phyloP scores from a whole-genome alignment of 495 filamentous ascomycete species.

The Penicillium turbatum region DNA sequence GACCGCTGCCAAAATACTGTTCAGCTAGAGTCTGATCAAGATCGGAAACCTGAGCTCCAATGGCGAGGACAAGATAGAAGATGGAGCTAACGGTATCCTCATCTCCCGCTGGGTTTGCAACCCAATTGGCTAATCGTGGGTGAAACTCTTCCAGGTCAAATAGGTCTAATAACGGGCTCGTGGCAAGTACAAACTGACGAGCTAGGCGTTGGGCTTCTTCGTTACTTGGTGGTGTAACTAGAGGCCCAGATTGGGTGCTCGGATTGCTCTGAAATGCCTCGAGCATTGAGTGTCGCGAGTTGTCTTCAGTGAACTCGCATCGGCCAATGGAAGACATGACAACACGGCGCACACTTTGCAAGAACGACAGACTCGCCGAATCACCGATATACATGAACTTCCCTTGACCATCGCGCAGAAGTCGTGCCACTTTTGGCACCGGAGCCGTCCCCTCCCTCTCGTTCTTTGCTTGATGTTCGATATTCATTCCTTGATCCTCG shows the following conservation, averaged over 20 bases:
- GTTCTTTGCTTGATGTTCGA: constrained; percentile 33
- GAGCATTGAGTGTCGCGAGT: constrained; percentile 62
- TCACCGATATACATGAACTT: constrained; percentile 68
- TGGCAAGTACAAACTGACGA: constrained; percentile 40
- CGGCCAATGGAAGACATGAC: constrained; percentile 61
- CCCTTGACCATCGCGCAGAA: constrained; percentile 51
- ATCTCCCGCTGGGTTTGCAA: constrained; percentile 39
- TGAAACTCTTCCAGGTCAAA: constrained; percentile 37
- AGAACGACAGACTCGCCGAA: constrained; percentile 65
- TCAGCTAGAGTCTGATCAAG: constrained; percentile 41
- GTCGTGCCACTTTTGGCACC: constrained; percentile 45
- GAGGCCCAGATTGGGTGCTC: constrained; percentile 25
- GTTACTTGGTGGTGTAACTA: constrained; percentile 30
- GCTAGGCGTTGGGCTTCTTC: constrained; percentile 37
- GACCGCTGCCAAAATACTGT: constrained; percentile 53
- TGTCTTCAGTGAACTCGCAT: constrained; percentile 66
- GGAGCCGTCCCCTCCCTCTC: constrained; percentile 40
- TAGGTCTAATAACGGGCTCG: constrained; percentile 36
- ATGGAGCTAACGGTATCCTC: constrained; percentile 49
- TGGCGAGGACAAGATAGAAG: constrained; percentile 56
- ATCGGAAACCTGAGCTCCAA: constrained; percentile 55
- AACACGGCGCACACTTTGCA: constrained; percentile 69
- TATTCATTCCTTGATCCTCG: constrained; percentile 33
- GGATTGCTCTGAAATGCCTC: constrained; percentile 51
- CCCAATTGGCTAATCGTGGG: constrained; percentile 37